Percentiles rank a stretch among this genome's conserved stretches.
Evolutionary conservation across 1,284 basidiomycete genomes (phyloP).

Genomic region (Tilletia indica): DNA sequence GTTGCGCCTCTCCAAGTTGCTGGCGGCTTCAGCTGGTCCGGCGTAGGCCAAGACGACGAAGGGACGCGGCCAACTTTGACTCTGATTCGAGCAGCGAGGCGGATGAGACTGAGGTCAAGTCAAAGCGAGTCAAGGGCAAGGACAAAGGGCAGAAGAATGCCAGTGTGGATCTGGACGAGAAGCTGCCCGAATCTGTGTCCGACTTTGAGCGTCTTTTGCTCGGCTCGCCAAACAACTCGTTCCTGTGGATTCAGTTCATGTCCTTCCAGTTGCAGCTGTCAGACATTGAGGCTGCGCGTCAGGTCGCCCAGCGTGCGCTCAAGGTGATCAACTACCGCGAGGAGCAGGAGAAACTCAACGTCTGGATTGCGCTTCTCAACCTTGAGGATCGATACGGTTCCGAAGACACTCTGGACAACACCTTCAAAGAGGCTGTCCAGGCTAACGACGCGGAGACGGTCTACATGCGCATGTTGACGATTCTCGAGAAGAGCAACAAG

Average conservation of each 20-base stretch:
- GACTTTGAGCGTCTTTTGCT: slow-evolving; percentile 93
- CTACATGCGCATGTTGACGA: slow-evolving; percentile 77
- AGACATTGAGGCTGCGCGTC: slow-evolving; percentile 88
- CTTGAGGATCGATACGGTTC: slow-evolving; percentile 89
- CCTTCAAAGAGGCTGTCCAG: slow-evolving; percentile 85
- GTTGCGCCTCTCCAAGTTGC: slow-evolving; percentile 56
- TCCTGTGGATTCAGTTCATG: slow-evolving; percentile 99
- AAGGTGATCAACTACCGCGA: slow-evolving; percentile 89
- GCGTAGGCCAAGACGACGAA: slow-evolving; percentile 49
- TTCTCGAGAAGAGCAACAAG: slow-evolving; percentile 81
- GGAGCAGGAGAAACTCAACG: slow-evolving; percentile 92
- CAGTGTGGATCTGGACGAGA: slow-evolving; percentile 46
- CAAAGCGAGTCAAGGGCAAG: slow-evolving; percentile 19
- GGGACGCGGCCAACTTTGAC: slow-evolving; percentile 38
- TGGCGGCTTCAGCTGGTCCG: slow-evolving; percentile 62
- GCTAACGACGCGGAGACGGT: slow-evolving; percentile 90
- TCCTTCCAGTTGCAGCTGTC: slow-evolving; percentile 94
- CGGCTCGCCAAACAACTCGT: slow-evolving; percentile 95
- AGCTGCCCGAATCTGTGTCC: slow-evolving; percentile 75
- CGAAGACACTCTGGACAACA: slow-evolving; percentile 68
- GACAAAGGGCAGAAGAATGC: slow-evolving; percentile 43
- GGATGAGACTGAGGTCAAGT: slow-evolving; percentile 19
- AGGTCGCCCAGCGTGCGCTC: slow-evolving; percentile 80
- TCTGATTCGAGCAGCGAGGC: slow-evolving; percentile 57
- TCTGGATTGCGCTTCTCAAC: slow-evolving; percentile 96